Evolutionary conservation across 129 eudicot genomes (phyloP).

Genomic region (Calendula officinalis): DNA sequence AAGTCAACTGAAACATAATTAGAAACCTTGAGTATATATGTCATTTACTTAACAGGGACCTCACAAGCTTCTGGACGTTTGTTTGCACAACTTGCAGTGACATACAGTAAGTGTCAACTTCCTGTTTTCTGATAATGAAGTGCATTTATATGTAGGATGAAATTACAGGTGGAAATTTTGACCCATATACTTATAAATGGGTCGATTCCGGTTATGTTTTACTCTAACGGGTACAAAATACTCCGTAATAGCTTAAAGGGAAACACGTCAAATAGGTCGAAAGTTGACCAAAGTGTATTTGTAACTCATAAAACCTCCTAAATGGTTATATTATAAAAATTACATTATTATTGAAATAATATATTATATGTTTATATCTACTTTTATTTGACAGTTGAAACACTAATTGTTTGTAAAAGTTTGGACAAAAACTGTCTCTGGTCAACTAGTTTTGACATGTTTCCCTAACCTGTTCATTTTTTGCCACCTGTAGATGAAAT

Average conservation of each 20-base stretch:
- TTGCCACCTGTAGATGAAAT: too few relatives aligned
- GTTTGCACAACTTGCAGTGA: conserved; percentile 48
- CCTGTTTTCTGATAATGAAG: conserved; percentile 3
- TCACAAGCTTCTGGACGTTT: conserved; percentile 44
- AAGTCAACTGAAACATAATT: conserved; percentile 3
- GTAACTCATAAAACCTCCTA: neutral
- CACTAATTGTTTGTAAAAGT: too few relatives aligned
- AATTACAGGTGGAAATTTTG: neutral
- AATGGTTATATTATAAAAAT: neutral
- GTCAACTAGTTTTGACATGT: too few relatives aligned
- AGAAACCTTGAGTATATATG: neutral
- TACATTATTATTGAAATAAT: neutral
- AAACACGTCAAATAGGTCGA: neutral
- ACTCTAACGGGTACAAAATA: neutral
- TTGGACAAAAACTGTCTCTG: too few relatives aligned
- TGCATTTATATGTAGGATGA: neutral
- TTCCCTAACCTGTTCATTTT: too few relatives aligned
- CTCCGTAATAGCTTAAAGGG: neutral
- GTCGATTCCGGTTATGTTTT: neutral
- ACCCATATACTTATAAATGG: neutral
- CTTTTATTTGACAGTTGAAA: too few relatives aligned
- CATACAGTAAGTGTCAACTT: conserved; percentile 34
- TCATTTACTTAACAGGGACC: conserved; percentile 39
- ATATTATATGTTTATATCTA: neutral
- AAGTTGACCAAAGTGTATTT: neutral